Conservation (phyloP, 345 rosid genomes). For the Populus deltoides region DNA sequence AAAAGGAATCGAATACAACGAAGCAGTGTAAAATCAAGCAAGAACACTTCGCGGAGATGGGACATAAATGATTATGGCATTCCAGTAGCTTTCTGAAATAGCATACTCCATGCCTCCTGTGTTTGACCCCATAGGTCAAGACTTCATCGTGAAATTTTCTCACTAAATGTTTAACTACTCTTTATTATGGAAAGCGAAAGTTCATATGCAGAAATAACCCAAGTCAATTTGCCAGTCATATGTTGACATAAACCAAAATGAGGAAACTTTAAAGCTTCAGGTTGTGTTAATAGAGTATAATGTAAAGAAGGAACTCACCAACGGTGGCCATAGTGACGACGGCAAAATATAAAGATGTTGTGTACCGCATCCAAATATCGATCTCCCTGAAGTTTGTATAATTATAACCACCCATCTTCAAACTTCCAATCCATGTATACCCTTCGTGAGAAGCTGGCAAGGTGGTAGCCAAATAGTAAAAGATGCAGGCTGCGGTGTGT, state of each 20-base stretch:
- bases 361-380: constrained; percentile 74
- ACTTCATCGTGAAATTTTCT: background rate
- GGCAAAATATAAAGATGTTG: constrained; percentile 80
- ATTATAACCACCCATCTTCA: constrained; percentile 70
- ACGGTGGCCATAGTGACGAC: constrained; percentile 87
- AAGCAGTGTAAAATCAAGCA: background rate
- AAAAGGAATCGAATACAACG: too few relatives aligned
- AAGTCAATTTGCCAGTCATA: background rate
- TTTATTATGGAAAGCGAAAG: background rate
- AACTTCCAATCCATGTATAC: constrained; percentile 89
- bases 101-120: background rate
- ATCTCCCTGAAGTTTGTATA: constrained; percentile 71
- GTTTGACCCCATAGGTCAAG: background rate
- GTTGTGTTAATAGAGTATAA: background rate
- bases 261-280: background rate
- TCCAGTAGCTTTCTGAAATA: background rate
- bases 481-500: constrained; percentile 87
- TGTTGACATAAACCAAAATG: background rate
- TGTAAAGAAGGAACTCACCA: constrained; percentile 44
- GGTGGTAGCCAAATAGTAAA: constrained; percentile 83
- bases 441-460: constrained; percentile 60
- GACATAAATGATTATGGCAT: background rate
- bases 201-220: background rate
- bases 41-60: background rate
- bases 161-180: background rate